phyloP scores from a whole-genome alignment of 2,329 filamentous ascomycete genomes.

The Gremmenia infestans region DNA sequence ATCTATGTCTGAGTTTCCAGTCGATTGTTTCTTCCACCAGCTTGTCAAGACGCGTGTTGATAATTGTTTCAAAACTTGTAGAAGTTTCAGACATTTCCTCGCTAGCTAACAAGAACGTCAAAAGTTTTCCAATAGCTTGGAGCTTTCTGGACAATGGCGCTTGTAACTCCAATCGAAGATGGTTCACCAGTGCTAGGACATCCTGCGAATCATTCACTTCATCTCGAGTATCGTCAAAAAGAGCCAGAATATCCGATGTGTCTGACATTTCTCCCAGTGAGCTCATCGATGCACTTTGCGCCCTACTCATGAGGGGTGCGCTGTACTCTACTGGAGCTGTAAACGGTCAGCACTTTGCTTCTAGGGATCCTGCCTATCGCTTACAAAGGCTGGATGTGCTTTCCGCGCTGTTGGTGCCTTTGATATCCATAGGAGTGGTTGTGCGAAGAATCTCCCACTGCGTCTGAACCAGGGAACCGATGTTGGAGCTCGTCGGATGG shows the following conservation, averaged over 20 bases:
- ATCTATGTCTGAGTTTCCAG: neutral
- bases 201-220: neutral
- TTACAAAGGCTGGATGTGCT: neutral
- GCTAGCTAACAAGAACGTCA: neutral
- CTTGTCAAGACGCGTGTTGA: constrained; percentile 5
- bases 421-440: neutral
- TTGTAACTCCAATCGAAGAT: neutral
- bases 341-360: neutral
- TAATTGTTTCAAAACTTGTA: neutral
- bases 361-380: neutral
- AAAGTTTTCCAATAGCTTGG: neutral
- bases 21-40: constrained; percentile 1
- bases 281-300: neutral
- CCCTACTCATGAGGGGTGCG: too few relatives aligned
- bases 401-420: neutral
- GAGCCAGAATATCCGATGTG: neutral
- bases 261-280: neutral
- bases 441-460: neutral
- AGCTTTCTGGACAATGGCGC: neutral
- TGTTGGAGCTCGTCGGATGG: neutral
- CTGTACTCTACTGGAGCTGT: neutral
- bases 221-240: neutral
- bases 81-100: neutral
- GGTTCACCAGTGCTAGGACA: neutral
- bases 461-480: neutral